Percentiles rank a stretch among this genome's conserved stretches.
Conservation (phyloP, 805 yeast genomes). For the Metschnikowia borealis region DNA sequence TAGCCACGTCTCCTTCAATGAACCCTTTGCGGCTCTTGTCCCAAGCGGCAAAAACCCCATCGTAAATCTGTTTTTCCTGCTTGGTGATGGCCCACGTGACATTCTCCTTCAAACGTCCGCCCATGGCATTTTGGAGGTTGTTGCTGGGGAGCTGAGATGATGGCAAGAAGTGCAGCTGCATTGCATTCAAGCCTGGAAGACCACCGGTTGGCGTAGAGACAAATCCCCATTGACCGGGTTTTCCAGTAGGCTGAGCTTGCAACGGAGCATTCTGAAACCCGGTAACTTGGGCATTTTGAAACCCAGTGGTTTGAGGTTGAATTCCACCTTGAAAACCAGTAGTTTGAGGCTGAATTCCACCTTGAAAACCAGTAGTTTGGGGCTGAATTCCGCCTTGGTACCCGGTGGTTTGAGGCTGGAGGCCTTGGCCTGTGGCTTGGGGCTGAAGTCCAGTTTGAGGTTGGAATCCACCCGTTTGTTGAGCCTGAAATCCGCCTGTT, state of each 20-base stretch:
- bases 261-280: conserved; percentile 15
- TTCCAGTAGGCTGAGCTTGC: conserved; percentile 57
- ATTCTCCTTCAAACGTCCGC: conserved; percentile 43
- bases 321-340: conserved; percentile 42
- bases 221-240: conserved; percentile 80
- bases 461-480: conserved; percentile 20
- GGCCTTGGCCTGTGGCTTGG: conserved; percentile 25
- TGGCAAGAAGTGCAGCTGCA: conserved; percentile 68
- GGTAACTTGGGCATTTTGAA: background rate
- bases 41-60: conserved; percentile 85
- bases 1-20: conserved; percentile 77
- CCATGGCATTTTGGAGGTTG: conserved; percentile 42
- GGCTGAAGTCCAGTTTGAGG: conserved; percentile 10
- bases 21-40: conserved; percentile 65
- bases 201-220: conserved; percentile 66
- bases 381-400: conserved; percentile 33
- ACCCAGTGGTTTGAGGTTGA: conserved; percentile 10
- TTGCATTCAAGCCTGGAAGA: conserved; percentile 63
- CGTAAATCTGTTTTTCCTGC: conserved; percentile 82
- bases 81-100: conserved; percentile 82
- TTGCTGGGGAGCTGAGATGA: conserved; percentile 33
- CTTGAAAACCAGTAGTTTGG: conserved; percentile 50
- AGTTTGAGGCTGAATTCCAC: conserved; percentile 23
- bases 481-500: conserved; percentile 20
- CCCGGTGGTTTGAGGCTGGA: conserved; percentile 20